phyloP scores from a whole-genome alignment of 805 yeast species.

The Schizosaccharomyces osmophilus region DNA sequence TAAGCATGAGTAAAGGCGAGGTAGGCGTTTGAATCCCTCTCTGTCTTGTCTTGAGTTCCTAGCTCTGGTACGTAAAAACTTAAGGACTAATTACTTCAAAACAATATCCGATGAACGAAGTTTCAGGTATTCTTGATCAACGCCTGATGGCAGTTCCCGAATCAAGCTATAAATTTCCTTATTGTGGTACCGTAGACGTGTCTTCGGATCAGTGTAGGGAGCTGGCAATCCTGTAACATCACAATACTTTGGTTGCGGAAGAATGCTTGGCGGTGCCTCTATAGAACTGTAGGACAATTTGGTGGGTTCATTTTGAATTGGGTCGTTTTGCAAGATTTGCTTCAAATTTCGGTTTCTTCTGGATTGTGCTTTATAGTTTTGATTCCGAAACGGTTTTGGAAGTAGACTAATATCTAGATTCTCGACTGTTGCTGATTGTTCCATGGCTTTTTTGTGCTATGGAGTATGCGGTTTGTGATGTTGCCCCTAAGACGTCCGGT shows the following conservation, averaged over 20 bases:
- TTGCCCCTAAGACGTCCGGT: too few relatives aligned
- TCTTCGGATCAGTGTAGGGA: slow-evolving; percentile 38
- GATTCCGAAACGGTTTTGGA: background rate
- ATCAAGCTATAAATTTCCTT: slow-evolving; percentile 57
- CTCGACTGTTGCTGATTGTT: background rate
- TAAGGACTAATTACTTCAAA: background rate
- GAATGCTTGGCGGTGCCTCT: slow-evolving; percentile 65
- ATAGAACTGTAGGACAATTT: slow-evolving; percentile 28
- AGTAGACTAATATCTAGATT: background rate
- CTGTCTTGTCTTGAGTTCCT: too few relatives aligned
- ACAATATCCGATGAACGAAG: slow-evolving; percentile 20
- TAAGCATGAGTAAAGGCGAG: too few relatives aligned
- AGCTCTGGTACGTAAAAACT: background rate
- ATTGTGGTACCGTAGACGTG: slow-evolving; percentile 52
- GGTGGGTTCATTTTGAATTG: slow-evolving; percentile 21
- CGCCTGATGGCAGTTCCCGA: slow-evolving; percentile 60
- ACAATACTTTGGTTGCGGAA: slow-evolving; percentile 61
- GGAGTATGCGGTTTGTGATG: too few relatives aligned
- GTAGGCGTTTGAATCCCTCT: too few relatives aligned
- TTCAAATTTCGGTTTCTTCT: background rate
- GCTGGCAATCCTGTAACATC: slow-evolving; percentile 78
- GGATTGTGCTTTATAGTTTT: background rate
- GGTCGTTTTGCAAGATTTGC: background rate
- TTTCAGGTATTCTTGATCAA: slow-evolving; percentile 73
- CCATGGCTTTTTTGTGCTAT: background rate